Conservation (phyloP, 306 rosid species). For the Pachyrhizus erosus region DNA sequence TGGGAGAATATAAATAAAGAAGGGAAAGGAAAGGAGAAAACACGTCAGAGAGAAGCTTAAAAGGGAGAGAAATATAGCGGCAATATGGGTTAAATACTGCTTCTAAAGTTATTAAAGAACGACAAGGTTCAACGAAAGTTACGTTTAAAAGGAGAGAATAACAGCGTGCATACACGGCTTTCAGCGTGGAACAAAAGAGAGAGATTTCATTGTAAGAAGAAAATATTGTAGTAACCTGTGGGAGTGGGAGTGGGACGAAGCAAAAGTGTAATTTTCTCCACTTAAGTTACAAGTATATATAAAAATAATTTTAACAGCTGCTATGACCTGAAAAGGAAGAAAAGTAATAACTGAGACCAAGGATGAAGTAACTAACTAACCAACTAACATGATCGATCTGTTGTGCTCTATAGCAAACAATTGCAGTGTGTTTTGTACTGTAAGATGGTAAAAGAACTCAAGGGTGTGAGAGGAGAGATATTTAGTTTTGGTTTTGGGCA, state of each 20-base stretch:
- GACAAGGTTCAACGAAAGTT: constrained; percentile 70
- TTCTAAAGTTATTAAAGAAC: constrained; percentile 55
- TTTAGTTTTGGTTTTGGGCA: not conserved
- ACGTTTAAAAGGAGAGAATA: constrained; percentile 34
- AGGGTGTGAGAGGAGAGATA: not conserved
- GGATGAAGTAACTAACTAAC: not conserved
- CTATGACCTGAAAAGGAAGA: constrained; percentile 52
- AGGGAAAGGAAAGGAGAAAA: constrained; percentile 43
- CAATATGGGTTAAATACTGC: constrained; percentile 43
- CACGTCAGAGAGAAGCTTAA: constrained; percentile 62
- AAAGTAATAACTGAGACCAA: not conserved
- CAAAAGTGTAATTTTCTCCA: constrained; percentile 36
- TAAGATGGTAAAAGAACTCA: not conserved
- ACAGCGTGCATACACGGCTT: constrained; percentile 35
- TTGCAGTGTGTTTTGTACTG: too few relatives aligned
- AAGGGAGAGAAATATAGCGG: constrained; percentile 51
- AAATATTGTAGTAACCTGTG: too few relatives aligned
- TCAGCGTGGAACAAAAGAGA: not conserved
- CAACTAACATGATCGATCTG: too few relatives aligned
- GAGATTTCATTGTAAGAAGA: too few relatives aligned
- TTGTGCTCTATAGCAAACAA: not conserved
- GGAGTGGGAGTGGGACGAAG: not conserved
- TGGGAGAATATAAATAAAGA: constrained; percentile 58
- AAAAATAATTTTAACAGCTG: constrained; percentile 27
- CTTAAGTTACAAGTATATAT: constrained; percentile 48